These are phyloP conservation scores for Penicilliopsis zonata DNA, from an alignment of 495 filamentous ascomycete species.

Conservation along the genomic window DNA sequence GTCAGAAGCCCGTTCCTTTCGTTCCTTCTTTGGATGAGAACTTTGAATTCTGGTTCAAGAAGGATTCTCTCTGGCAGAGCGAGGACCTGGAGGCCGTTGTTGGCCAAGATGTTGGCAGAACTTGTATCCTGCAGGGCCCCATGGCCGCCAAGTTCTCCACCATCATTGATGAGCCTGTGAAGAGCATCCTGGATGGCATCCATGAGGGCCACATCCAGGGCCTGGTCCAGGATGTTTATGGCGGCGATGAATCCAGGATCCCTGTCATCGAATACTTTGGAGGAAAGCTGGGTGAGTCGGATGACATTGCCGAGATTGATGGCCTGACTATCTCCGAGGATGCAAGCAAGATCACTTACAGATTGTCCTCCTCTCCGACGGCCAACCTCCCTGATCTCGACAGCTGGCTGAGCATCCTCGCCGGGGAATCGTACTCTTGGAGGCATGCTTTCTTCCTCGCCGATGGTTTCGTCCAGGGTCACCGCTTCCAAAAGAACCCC, in stretches of 20 bases:
- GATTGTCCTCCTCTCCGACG: slow-evolving; percentile 59
- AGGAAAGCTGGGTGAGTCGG: slow-evolving; percentile 50
- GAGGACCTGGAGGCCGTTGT: slow-evolving; percentile 95
- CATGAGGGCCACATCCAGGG: slow-evolving; percentile 75
- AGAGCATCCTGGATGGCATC: slow-evolving; percentile 83
- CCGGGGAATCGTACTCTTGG: slow-evolving; percentile 80
- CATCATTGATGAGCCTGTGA: slow-evolving; percentile 78
- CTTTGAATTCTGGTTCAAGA: slow-evolving; percentile 99
- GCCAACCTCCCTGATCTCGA: slow-evolving; percentile 63
- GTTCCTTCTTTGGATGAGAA: slow-evolving; percentile 87
- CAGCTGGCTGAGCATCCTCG: slow-evolving; percentile 77
- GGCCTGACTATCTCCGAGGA: slow-evolving; percentile 70
- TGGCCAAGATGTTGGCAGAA: slow-evolving; percentile 85
- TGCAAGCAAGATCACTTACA: slow-evolving; percentile 62
- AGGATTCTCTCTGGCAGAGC: slow-evolving; percentile 99
- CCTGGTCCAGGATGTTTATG: slow-evolving; percentile 72
- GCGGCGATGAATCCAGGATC: slow-evolving; percentile 55
- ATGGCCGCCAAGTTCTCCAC: slow-evolving; percentile 87
- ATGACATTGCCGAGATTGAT: slow-evolving; percentile 56
- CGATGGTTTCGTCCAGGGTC: slow-evolving; percentile 86
- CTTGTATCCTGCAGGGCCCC: slow-evolving; percentile 91
- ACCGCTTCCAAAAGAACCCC: slow-evolving; percentile 94
- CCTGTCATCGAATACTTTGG: slow-evolving; percentile 93
- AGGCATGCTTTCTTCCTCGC: slow-evolving; percentile 94
- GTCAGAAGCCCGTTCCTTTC: slow-evolving; percentile 94